Evolutionary conservation across 1,139 yeast species (phyloP).

Genomic region (Meyerozyma carpophila): DNA sequence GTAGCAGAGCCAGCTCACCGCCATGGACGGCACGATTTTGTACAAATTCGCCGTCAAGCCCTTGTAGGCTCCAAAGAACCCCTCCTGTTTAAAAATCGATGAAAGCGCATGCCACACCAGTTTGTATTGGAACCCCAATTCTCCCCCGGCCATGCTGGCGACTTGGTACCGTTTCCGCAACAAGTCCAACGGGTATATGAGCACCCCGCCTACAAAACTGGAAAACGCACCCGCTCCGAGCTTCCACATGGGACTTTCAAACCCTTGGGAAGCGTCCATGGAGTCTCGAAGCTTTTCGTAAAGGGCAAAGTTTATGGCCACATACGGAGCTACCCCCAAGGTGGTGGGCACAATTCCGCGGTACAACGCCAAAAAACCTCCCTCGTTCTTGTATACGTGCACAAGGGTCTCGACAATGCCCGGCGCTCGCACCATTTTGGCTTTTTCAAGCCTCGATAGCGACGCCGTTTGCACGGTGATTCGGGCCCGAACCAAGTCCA

Average conservation of each 20-base stretch:
- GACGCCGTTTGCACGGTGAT: constrained; percentile 86
- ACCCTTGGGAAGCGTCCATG: constrained; percentile 32
- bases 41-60: constrained; percentile 86
- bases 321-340: constrained; percentile 93
- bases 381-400: constrained; percentile 67
- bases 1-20: constrained; percentile 87
- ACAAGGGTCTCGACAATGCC: constrained; percentile 58
- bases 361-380: constrained; percentile 74
- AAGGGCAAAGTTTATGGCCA: constrained; percentile 85
- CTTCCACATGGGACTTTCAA: constrained; percentile 49
- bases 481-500: constrained; percentile 87
- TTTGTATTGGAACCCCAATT: constrained; percentile 73
- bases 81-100: constrained; percentile 68
- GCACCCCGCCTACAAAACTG: constrained; percentile 64
- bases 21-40: constrained; percentile 93
- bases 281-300: constrained; percentile 75
- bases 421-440: constrained; percentile 51
- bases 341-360: constrained; percentile 87
- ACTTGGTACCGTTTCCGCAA: constrained; percentile 89
- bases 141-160: constrained; percentile 71
- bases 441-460: constrained; percentile 44
- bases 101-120: constrained; percentile 68
- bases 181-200: constrained; percentile 88
- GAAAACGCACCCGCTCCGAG: constrained; percentile 78
- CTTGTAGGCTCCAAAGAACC: constrained; percentile 75